phyloP scores from a whole-genome alignment of 2,329 filamentous ascomycete genomes.

The Epichloe baconii region DNA sequence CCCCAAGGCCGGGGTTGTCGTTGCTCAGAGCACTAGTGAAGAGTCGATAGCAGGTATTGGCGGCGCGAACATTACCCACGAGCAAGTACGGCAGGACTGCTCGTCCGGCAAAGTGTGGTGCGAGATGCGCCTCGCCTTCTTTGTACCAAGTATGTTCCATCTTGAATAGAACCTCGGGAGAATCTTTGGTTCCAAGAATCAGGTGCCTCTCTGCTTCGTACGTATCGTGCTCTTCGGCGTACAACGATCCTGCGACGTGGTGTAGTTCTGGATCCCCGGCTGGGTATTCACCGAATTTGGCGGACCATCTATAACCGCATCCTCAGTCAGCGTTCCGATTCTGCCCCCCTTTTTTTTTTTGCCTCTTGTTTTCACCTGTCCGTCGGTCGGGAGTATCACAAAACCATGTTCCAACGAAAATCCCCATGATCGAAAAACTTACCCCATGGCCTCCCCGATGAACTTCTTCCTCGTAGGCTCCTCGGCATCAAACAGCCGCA shows the following conservation, averaged over 20 bases:
- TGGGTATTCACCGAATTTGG: conserved; percentile 73
- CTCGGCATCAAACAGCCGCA: conserved; percentile 66
- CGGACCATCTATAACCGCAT: conserved; percentile 52
- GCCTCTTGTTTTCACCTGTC: background rate
- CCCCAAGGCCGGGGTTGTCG: conserved; percentile 42
- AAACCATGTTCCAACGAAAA: background rate
- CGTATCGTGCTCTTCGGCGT: conserved; percentile 82
- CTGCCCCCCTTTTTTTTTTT: background rate
- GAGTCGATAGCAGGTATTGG: conserved; percentile 67
- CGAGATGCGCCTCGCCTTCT: conserved; percentile 76
- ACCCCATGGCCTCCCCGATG: conserved; percentile 71
- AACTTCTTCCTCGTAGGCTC: conserved; percentile 93
- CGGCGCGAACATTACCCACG: conserved; percentile 78
- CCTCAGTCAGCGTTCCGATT: conserved; percentile 4
- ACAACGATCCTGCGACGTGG: conserved; percentile 77
- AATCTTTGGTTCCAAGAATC: conserved; percentile 77
- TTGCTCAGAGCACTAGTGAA: conserved; percentile 29
- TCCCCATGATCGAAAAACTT: conserved; percentile 19
- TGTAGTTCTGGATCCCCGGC: conserved; percentile 90
- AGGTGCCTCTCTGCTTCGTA: conserved; percentile 92
- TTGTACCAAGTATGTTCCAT: conserved; percentile 93
- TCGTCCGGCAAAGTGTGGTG: conserved; percentile 72
- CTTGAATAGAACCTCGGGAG: conserved; percentile 62
- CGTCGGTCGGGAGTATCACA: background rate
- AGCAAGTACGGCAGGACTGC: conserved; percentile 85